Percentiles rank a stretch among this genome's conserved stretches.
These are phyloP conservation scores for Singerocomus inundabilis DNA, from an alignment of 1,284 basidiomycete species.

Conservation along the genomic window DNA sequence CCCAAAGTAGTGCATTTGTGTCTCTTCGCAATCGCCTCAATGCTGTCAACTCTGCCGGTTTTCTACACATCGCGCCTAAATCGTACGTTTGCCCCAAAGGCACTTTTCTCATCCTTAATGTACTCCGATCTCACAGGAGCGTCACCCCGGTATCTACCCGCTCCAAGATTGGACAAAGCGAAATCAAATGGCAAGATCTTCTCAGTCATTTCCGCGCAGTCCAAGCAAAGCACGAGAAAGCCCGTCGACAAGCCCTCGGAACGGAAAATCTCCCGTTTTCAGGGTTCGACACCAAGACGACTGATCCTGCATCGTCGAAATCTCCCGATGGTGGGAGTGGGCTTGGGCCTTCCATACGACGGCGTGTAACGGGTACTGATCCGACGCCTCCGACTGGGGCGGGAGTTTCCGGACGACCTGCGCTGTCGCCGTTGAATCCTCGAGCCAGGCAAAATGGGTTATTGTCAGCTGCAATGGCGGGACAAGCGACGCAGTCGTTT, in stretches of 20 bases:
- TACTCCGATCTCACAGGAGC: slow-evolving; percentile 18
- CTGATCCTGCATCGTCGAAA: slow-evolving; percentile 21
- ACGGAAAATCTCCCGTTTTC: slow-evolving; percentile 23
- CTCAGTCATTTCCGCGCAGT: slow-evolving; percentile 83
- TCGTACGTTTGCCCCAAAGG: slow-evolving; percentile 47
- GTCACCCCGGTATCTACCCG: slow-evolving; percentile 44
- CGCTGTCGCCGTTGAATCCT: slow-evolving; percentile 72
- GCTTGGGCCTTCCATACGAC: slow-evolving; percentile 45
- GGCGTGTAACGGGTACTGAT: slow-evolving; percentile 55
- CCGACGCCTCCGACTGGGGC: slow-evolving; percentile 25
- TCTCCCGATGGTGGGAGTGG: slow-evolving; percentile 12
- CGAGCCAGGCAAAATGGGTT: slow-evolving; percentile 54
- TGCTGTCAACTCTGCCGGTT: slow-evolving; percentile 94
- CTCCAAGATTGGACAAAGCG: slow-evolving; percentile 77
- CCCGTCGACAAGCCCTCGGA: slow-evolving; percentile 67
- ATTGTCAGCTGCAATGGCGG: slow-evolving; percentile 29
- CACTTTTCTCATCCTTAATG: background rate
- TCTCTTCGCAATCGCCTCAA: slow-evolving; percentile 92
- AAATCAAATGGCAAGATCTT: slow-evolving; percentile 94
- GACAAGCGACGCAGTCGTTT: slow-evolving; percentile 24
- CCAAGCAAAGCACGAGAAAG: slow-evolving; percentile 85
- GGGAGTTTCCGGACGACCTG: slow-evolving; percentile 32
- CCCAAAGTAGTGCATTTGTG: slow-evolving; percentile 95
- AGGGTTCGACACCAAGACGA: slow-evolving; percentile 23
- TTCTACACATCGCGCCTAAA: slow-evolving; percentile 84